Evolutionary conservation across 306 rosid genomes (phyloP).

Genomic region (Quillaja saponaria): DNA sequence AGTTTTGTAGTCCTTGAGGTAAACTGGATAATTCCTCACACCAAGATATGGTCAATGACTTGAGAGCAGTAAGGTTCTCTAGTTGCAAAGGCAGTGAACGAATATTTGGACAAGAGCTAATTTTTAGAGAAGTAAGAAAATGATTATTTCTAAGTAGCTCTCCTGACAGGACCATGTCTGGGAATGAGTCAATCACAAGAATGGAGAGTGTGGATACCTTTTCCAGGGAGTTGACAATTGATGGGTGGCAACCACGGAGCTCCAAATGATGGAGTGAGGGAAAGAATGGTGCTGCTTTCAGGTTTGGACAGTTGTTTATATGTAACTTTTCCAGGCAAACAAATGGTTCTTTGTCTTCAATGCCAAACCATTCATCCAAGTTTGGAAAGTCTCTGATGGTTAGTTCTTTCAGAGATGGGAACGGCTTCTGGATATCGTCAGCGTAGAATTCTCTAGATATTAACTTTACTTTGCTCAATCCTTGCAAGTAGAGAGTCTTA

Average conservation of each 20-base stretch:
- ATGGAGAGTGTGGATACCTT: constrained; percentile 23
- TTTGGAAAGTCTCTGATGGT: constrained; percentile 25
- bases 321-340: constrained; percentile 14
- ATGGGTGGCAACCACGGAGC: constrained; percentile 1
- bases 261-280: constrained; percentile 25
- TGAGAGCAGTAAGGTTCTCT: constrained; percentile 18
- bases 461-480: too few species aligned
- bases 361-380: constrained; percentile 21
- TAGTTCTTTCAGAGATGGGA: constrained; percentile 27
- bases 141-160: constrained; percentile 12
- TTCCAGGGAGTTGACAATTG: too few species aligned
- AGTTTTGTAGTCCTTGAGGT: constrained; percentile 28
- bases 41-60: constrained; percentile 21
- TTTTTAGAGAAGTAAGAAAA: constrained; percentile 15
- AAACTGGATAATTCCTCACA: constrained; percentile 10
- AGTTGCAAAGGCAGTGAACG: not conserved
- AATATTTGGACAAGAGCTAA: constrained; percentile 31
- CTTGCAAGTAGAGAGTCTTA: constrained; percentile 22
- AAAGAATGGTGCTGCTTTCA: constrained; percentile 24
- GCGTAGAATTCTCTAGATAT: too few species aligned
- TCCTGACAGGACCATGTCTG: constrained; percentile 8
- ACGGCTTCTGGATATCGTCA: constrained; percentile 5
- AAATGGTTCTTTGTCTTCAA: not conserved
- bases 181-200: constrained; percentile 30
- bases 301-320: constrained; percentile 12